Evolutionary conservation across 106 monocot genomes (phyloP).

Genomic region (Acorus calamus): DNA sequence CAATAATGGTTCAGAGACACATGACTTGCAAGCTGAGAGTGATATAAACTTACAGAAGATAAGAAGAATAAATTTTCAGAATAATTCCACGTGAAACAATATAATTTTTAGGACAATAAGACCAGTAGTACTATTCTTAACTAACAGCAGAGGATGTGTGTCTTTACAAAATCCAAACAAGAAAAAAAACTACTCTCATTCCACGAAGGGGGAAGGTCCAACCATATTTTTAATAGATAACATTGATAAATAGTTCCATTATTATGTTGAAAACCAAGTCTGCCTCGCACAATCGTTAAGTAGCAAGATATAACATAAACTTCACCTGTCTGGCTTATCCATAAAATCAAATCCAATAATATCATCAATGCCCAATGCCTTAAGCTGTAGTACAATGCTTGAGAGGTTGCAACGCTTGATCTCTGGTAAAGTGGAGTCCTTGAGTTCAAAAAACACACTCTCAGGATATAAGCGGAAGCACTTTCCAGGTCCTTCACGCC

Average conservation of each 20-base stretch:
- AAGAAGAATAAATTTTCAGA: no score
- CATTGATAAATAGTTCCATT: no score
- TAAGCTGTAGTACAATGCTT: conserved; percentile 90
- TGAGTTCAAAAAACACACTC: conserved; percentile 65
- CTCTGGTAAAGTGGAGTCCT: conserved; percentile 82
- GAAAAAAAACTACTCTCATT: neutral
- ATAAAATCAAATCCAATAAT: conserved; percentile 97
- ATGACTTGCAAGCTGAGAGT: no score
- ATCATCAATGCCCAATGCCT: conserved; percentile 85
- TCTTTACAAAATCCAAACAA: neutral
- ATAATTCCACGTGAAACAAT: no score
- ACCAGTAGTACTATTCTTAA: no score
- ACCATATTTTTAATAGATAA: no score
- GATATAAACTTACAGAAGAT: no score
- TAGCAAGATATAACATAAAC: neutral
- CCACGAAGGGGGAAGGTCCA: no score
- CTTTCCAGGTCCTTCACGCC: conserved; percentile 86
- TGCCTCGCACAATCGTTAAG: no score
- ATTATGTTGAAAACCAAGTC: no score
- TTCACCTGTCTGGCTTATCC: conserved; percentile 83
- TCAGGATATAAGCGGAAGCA: conserved; percentile 85
- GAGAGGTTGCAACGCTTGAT: conserved; percentile 93
- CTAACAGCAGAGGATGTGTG: neutral
- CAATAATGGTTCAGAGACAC: no score
- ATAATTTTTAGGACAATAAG: no score